phyloP scores from a whole-genome alignment of 1,284 basidiomycete species.

The Malassezia caprae region DNA sequence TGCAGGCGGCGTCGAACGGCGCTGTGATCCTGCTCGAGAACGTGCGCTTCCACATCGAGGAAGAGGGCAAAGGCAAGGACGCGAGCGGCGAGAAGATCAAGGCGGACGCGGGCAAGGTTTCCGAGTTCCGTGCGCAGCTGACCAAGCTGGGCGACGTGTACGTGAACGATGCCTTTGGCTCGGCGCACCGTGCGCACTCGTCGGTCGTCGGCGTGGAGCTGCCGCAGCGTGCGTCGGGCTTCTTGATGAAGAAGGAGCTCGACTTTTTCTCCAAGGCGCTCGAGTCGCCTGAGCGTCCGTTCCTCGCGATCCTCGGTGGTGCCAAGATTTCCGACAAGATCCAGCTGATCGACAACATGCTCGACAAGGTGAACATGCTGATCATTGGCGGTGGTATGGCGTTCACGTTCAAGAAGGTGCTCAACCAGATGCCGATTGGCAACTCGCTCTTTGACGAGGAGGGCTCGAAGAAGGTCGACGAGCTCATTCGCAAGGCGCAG shows the following conservation, averaged over 20 bases:
- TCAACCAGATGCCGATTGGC: slow-evolving; percentile 73
- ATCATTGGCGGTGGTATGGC: slow-evolving; percentile 99
- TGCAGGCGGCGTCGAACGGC: slow-evolving; percentile 62
- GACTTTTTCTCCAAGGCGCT: slow-evolving; percentile 97
- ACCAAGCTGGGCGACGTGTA: slow-evolving; percentile 92
- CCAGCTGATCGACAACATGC: slow-evolving; percentile 95
- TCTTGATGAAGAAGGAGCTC: slow-evolving; percentile 97
- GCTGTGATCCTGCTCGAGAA: slow-evolving; percentile 91
- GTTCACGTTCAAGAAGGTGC: slow-evolving; percentile 96
- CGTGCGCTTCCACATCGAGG: slow-evolving; percentile 94
- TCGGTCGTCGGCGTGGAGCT: slow-evolving; percentile 96
- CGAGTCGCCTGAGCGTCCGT: slow-evolving; percentile 84
- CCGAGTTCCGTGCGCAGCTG: slow-evolving; percentile 73
- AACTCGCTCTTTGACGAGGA: slow-evolving; percentile 85
- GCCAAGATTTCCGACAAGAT: slow-evolving; percentile 99
- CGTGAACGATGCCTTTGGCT: slow-evolving; percentile 97
- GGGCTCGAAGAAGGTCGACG: slow-evolving; percentile 76
- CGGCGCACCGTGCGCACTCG: slow-evolving; percentile 94
- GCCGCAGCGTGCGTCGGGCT: slow-evolving; percentile 83
- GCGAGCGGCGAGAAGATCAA: slow-evolving; percentile 85
- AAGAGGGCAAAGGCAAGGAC: slow-evolving; percentile 89
- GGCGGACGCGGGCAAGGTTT: slow-evolving; percentile 71
- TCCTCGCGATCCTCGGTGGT: slow-evolving; percentile 95
- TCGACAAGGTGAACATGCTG: slow-evolving; percentile 93
- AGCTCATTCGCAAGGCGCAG: slow-evolving; percentile 83